Evolutionary conservation across 2,329 filamentous ascomycete genomes (phyloP).

Genomic region (Chaetothyriales sp.): DNA sequence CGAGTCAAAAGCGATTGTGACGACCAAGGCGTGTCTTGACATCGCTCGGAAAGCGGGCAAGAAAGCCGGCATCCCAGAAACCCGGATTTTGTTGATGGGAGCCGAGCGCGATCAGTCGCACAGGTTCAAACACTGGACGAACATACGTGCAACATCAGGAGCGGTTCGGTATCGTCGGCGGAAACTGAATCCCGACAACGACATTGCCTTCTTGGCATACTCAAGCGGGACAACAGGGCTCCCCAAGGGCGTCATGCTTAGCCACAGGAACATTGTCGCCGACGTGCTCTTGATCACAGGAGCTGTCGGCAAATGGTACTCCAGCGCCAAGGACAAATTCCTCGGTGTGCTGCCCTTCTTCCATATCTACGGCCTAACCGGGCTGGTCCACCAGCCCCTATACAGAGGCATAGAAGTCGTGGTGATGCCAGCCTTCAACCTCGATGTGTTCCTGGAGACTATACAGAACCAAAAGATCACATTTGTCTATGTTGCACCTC

Average conservation of each 20-base stretch:
- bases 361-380: conserved; percentile 75
- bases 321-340: conserved; percentile 53
- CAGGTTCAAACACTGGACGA: conserved; percentile 58
- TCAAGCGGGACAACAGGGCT: conserved; percentile 80
- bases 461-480: conserved; percentile 65
- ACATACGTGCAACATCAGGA: conserved; percentile 53
- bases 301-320: conserved; percentile 37
- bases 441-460: conserved; percentile 62
- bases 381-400: conserved; percentile 55
- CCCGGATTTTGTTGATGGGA: conserved; percentile 68
- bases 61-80: conserved; percentile 54
- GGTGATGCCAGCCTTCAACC: conserved; percentile 68
- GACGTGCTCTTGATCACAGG: conserved; percentile 50
- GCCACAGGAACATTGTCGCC: conserved; percentile 67
- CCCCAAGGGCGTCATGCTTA: conserved; percentile 83
- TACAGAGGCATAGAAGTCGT: conserved; percentile 54
- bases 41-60: conserved; percentile 55
- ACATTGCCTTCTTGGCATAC: conserved; percentile 76
- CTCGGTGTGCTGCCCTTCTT: conserved; percentile 78
- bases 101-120: conserved; percentile 48
- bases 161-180: conserved; percentile 46
- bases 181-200: conserved; percentile 53
- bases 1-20: conserved; percentile 59
- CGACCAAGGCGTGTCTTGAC: conserved; percentile 54
- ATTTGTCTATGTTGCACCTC: conserved; percentile 71